Evolutionary conservation across 345 rosid species (phyloP), one percentile per base, ranked within the genome.

Genomic region (Kandelia obovata): DNA sequence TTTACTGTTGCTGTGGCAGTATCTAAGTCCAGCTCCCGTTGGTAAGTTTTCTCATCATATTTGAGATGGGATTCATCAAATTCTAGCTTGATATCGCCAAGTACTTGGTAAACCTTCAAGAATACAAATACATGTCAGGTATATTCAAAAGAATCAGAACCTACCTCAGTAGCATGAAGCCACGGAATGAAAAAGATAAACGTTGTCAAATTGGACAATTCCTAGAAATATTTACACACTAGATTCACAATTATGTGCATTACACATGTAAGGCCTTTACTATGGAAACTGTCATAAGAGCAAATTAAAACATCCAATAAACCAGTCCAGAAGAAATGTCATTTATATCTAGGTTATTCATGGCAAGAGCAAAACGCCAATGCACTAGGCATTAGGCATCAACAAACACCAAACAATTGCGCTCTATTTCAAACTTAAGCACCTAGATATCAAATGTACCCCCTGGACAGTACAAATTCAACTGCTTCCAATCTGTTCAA

Each of bases 11-110:
- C 88, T 5, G 92, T 84, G 63, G 99, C 96, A 47, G 89, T 87
- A 69, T 89, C 86, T 78, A 95, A 85, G 81, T 95, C 96, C 15
- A 95, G 90, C 76, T 95, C 97, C 73, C 99, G 85, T n/a, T n/a
- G 71, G 52, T 95, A 92, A 15, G 93, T 83, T 27, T 71, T 84
- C 73, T 84, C 80, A 27, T 69, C 82, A 83, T 86, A 88, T 64
- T 66, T 73, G 68, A 77, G 85, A 84, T 95, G 97, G 0, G 88
- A 84, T 66, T 84, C 85, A 72, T 84, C 91, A 71, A 95, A 95
- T 66, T 92, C 85, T 67, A 92, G 75, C 73, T 83, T 84, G 68
- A 95, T 78, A 78, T 95, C 97, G 52, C 97, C 96, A 61, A 95
- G 90, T 56, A 90, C 74, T 79, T 87, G 97, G 71, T 92, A 92